Evolutionary conservation across 345 rosid genomes (phyloP).

Genomic region (Populus davidiana): DNA sequence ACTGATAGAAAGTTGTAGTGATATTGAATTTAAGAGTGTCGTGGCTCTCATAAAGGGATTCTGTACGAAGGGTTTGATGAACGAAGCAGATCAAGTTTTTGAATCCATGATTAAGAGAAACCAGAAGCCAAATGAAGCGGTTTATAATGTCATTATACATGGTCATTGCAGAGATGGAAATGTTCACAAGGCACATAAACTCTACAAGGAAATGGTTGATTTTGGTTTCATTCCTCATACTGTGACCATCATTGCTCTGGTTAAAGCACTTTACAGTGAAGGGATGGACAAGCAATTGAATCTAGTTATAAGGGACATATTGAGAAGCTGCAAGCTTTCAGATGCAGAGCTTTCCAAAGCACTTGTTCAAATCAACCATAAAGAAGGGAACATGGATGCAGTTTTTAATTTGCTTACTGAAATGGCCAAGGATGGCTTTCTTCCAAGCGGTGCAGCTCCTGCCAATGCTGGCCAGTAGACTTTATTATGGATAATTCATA

Average conservation of each 20-base stretch:
- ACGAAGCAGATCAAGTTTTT: slow-evolving; percentile 71
- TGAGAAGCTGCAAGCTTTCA: slow-evolving; percentile 71
- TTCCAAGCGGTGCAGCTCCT: slow-evolving; percentile 37
- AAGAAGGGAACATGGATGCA: slow-evolving; percentile 82
- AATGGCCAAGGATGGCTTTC: slow-evolving; percentile 89
- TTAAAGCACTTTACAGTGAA: slow-evolving; percentile 52
- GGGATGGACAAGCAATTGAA: slow-evolving; percentile 57
- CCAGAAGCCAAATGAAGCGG: slow-evolving; percentile 61
- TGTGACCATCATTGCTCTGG: slow-evolving; percentile 62
- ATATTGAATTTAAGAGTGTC: slow-evolving; percentile 55
- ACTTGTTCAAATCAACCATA: slow-evolving; percentile 70
- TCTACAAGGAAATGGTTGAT: slow-evolving; percentile 66
- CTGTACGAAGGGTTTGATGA: slow-evolving; percentile 89
- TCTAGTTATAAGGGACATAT: slow-evolving; percentile 42
- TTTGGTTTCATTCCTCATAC: slow-evolving; percentile 61
- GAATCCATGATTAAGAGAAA: slow-evolving; percentile 63
- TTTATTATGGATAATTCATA: neutral
- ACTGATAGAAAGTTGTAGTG: slow-evolving; percentile 65
- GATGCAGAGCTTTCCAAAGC: slow-evolving; percentile 74
- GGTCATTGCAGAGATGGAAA: slow-evolving; percentile 73
- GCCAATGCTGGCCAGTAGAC: slow-evolving; percentile 5
- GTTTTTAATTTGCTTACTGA: slow-evolving; percentile 64
- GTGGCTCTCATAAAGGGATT: slow-evolving; percentile 79
- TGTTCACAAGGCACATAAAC: slow-evolving; percentile 51
- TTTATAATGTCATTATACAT: slow-evolving; percentile 71